Evolutionary conservation across 73 alveolate species (phyloP).

Genomic region (Effrenium voratum): DNA sequence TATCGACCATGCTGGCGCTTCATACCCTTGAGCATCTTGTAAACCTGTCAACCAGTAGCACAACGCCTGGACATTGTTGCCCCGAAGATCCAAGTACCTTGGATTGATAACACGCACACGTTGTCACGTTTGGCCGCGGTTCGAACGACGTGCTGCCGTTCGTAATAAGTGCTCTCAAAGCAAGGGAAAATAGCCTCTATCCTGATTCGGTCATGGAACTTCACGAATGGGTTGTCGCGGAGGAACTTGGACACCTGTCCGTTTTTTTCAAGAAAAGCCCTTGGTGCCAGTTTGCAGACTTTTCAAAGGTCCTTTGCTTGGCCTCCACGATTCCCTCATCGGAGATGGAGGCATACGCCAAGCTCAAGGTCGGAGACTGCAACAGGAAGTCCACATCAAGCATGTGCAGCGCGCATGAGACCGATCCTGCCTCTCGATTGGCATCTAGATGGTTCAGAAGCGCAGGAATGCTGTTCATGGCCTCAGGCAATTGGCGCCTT

Average conservation of each 20-base stretch:
- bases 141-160: neutral
- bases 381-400: no score
- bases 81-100: constrained; percentile 78
- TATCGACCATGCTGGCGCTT: no score
- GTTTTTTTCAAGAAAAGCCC: neutral
- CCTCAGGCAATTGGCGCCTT: constrained; percentile 22
- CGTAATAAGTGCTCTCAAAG: neutral
- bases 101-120: neutral
- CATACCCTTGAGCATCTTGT: no score
- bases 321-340: constrained; percentile 90
- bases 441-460: constrained; percentile 64
- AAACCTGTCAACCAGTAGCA: no score
- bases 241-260: constrained; percentile 63
- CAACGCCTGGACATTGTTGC: constrained; percentile 63
- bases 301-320: neutral
- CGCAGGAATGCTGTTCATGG: constrained; percentile 71
- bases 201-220: neutral
- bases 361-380: constrained; percentile 87
- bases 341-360: constrained; percentile 90
- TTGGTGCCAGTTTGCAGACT: neutral
- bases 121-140: neutral
- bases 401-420: no score
- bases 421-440: constrained; percentile 16
- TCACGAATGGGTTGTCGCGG: constrained; percentile 88
- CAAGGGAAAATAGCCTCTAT: neutral